phyloP scores from a whole-genome alignment of 2,329 filamentous ascomycete genomes.

The Fusarium anguioides region DNA sequence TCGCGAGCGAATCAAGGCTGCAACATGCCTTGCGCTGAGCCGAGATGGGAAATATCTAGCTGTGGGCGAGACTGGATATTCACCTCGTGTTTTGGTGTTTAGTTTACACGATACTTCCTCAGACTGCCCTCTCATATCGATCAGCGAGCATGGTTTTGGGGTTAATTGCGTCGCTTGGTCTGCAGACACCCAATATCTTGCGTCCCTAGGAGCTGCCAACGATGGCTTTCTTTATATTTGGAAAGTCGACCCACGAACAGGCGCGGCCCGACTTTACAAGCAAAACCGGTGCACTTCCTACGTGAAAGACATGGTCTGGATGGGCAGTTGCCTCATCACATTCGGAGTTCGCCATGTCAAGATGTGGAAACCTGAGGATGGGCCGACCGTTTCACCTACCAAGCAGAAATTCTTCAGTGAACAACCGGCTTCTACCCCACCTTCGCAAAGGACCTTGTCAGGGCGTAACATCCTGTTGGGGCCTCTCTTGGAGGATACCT shows the following conservation, averaged over 20 bases:
- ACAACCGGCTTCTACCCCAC: slow-evolving; percentile 45
- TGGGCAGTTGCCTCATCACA: slow-evolving; percentile 85
- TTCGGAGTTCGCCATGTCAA: slow-evolving; percentile 93
- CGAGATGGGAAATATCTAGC: slow-evolving; percentile 88
- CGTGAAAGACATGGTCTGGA: slow-evolving; percentile 89
- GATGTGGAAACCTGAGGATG: slow-evolving; percentile 87
- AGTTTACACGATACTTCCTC: slow-evolving; percentile 82
- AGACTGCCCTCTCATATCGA: slow-evolving; percentile 83
- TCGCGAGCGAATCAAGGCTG: slow-evolving; percentile 91
- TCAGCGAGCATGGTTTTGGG: slow-evolving; percentile 91
- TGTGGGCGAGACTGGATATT: slow-evolving; percentile 95
- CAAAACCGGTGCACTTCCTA: slow-evolving; percentile 91
- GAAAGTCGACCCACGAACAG: slow-evolving; percentile 84
- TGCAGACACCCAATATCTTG: slow-evolving; percentile 84
- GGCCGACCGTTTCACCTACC: slow-evolving; percentile 66
- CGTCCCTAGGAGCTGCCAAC: slow-evolving; percentile 87
- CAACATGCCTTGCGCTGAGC: slow-evolving; percentile 89
- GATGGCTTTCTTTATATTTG: slow-evolving; percentile 96
- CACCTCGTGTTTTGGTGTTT: slow-evolving; percentile 90
- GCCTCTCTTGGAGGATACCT: slow-evolving; percentile 82
- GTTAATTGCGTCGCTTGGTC: slow-evolving; percentile 92
- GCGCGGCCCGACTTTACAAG: slow-evolving; percentile 81
- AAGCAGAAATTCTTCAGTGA: slow-evolving; percentile 69
- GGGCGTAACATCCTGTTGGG: slow-evolving; percentile 92
- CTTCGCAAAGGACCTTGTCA: slow-evolving; percentile 71